These are phyloP conservation scores for Trichophyton verrucosum DNA, from an alignment of 2,329 filamentous ascomycete genomes.

Conservation along the genomic window DNA sequence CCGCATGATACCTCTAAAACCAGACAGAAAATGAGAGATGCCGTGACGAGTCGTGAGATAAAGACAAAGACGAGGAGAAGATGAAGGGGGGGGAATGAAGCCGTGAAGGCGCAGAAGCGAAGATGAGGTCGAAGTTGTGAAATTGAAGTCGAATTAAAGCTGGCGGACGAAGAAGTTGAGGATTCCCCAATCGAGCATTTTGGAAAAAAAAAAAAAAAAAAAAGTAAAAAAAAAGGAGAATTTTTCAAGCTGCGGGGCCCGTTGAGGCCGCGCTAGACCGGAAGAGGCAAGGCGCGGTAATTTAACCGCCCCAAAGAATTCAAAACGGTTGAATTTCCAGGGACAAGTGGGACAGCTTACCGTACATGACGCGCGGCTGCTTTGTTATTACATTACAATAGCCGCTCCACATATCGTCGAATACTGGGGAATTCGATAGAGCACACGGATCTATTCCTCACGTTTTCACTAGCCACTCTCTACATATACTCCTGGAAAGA, in stretches of 20 bases:
- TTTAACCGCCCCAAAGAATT: conserved; percentile 22
- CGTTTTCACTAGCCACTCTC: too few species aligned
- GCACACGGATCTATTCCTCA: neutral
- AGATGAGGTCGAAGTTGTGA: neutral
- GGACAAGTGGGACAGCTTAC: neutral
- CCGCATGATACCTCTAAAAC: neutral
- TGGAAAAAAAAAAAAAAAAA: neutral
- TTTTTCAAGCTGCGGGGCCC: neutral
- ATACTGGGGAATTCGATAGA: neutral
- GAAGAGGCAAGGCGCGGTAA: conserved; percentile 22
- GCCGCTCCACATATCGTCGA: neutral
- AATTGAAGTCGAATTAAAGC: neutral
- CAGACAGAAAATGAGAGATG: neutral
- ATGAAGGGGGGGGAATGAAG: neutral
- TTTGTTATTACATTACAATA: neutral
- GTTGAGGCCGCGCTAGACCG: neutral
- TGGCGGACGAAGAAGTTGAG: neutral
- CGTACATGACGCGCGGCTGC: neutral
- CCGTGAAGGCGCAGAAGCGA: neutral
- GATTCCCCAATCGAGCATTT: neutral
- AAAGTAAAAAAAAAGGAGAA: conserved; percentile 2
- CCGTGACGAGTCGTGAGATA: conserved; percentile 2
- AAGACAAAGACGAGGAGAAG: neutral
- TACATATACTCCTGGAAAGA: too few species aligned
- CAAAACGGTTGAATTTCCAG: conserved; percentile 25